Evolutionary conservation across 75 land plant genomes (phyloP), one percentile per base, ranked within the genome.

Genomic region (Selaginella moellendorffii): DNA sequence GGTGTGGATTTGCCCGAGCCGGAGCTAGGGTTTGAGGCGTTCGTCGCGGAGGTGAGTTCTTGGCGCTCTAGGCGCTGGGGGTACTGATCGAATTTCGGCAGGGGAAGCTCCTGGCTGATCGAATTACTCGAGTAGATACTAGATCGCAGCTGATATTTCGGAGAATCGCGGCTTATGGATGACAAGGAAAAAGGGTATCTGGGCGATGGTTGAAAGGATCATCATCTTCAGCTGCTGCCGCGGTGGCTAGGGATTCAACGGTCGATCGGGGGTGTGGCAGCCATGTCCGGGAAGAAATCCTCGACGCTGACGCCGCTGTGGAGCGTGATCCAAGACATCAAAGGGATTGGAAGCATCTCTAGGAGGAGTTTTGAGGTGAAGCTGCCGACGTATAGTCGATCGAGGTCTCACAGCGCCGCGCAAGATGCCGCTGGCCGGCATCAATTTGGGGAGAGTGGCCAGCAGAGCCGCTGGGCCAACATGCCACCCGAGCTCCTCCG

Each of bases 401-500:
- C 77, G 22, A 54, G 76, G 61, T 77, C 82, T 36, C 46, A 36
- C 0, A 54, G 63, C 0, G 64, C 63, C 23, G 62, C 73, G 10
- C 36, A 22, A 12, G 14, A 25, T 8, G 59, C 23, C 8, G 51
- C 14, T 18, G 18, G 10, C 18, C 5, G 59, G 59, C 5, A 25
- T 56, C 59, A 5, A 14, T 36, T 36, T 36, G 1, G 62, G 63
- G 5, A 52, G 36, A 14, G 52, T 76, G 10, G 22, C 18, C 67
- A 74, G 31, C 54, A 77, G 46, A 64, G 80, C 20, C 63, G 54
- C 5, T 86, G 90, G 90, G 78, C 84, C 0, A 68, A 68, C 62
- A 53, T 86, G 25, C 90, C 90, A 0, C 84, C 87, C 1, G 90
- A 86, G 27, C 68, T 86, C 67, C 84, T 86, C 2, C 59, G 76